Evolutionary conservation across 805 yeast species (phyloP), one percentile per base, ranked within the genome.

Genomic region (Pichia manshurica): DNA sequence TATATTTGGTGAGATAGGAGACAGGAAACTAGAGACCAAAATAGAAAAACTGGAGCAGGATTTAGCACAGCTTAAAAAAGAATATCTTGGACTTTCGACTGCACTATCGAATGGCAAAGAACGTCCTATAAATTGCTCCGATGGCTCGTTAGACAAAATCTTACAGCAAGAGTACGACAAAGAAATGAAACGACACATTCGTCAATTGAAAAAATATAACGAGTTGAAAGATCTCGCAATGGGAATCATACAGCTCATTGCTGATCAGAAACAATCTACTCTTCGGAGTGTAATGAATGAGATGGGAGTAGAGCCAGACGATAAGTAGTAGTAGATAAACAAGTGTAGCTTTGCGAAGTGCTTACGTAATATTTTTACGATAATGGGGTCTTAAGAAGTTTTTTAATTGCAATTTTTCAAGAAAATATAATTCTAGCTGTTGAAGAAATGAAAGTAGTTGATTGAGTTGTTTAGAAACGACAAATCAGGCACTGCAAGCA

Each of bases 191-290:
- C 56, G 60, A 23, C 87, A 84, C 53, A 78, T 83, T 21, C 57
- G 61, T 23, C 69, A 70, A 44, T 62, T 83, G 35, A 78, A 79
- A 51, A 64, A 68, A 46, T 84, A 82, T 61, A 80, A 83, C 56
- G 87, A 81, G 50, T 62, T 84, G 21, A 74, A 77, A 55, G 89
- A 83, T 57, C 69, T 73, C 2, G 85, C 87, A 0, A 56, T 81
- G 45, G 72, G 75, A 6, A 59, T 84, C 51, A 73, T 80, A 10
- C 74, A 76, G 36, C 61, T 80, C 68, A 79, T 83, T 29, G 84
- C 87, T 0, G 79, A 77, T 44, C 83, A 79, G 50, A 69, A 78
- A 49, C 65, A 71, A 22, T 64, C 75, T 23, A 67, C 73, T 39
- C 58, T 77, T 5, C 62, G 65, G 12, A 79, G 73, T 33, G 72